Conservation (phyloP, 139 green algal species). For the Coelastrella sp. region DNA sequence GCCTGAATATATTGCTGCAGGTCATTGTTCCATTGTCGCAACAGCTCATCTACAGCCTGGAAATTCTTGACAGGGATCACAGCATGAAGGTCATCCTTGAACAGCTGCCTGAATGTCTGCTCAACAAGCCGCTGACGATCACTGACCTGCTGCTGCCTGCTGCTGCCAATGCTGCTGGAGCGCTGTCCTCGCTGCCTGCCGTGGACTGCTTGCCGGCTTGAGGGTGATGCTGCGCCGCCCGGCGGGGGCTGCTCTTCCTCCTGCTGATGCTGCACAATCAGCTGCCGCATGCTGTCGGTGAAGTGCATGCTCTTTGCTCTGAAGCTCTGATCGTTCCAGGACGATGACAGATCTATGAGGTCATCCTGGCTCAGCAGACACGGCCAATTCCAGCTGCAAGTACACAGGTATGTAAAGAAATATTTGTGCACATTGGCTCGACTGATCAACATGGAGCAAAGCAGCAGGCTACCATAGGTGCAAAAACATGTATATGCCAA, state of each 20-base stretch:
- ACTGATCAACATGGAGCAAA: too few species aligned
- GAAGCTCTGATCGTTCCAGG: constrained; percentile 32
- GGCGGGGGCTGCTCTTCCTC: neutral
- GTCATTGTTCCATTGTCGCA: constrained; percentile 37
- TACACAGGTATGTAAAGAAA: too few species aligned
- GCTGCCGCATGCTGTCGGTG: neutral
- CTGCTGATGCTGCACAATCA: neutral
- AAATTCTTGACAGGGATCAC: constrained; percentile 38
- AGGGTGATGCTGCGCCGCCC: neutral
- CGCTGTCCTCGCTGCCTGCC: too few species aligned
- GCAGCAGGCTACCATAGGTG: too few species aligned
- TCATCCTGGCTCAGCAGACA: constrained; percentile 31
- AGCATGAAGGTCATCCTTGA: constrained; percentile 36
- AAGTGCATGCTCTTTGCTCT: constrained; percentile 10
- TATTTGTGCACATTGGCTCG: too few species aligned
- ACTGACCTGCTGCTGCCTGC: neutral
- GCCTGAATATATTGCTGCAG: constrained; percentile 31
- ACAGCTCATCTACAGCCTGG: constrained; percentile 37
- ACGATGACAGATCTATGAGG: neutral
- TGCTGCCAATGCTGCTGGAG: constrained; percentile 7
- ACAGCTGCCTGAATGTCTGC: constrained; percentile 41
- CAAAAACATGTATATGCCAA: too few species aligned
- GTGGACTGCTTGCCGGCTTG: neutral
- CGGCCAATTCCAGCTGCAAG: constrained; percentile 39
- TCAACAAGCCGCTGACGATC: constrained; percentile 34